phyloP scores from a whole-genome alignment of 164 flowering plant genomes.

The Chimonanthus salicifolius region DNA sequence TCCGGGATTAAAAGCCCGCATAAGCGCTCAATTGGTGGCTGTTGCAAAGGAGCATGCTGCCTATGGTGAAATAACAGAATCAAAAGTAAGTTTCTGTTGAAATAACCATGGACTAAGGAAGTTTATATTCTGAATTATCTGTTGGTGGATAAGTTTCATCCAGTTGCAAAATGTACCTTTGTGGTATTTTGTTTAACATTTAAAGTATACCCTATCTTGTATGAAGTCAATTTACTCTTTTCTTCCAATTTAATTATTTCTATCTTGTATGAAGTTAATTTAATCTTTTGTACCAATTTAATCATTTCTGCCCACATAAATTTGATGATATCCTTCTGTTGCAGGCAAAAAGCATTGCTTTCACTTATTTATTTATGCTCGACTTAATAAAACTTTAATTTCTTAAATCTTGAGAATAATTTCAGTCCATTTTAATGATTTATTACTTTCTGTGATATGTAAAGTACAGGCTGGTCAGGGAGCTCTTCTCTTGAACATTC shows the following conservation, averaged over 20 bases:
- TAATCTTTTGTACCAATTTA: not conserved
- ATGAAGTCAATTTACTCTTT: not conserved
- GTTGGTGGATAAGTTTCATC: not conserved
- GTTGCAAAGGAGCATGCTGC: conserved; percentile 96
- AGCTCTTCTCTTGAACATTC: conserved; percentile 84
- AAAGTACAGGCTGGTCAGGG: conserved; percentile 79
- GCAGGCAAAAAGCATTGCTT: not conserved
- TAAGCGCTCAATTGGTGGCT: conserved; percentile 66
- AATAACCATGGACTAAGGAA: not conserved
- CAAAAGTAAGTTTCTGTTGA: conserved; percentile 49
- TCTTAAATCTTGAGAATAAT: not conserved
- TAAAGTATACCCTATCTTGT: not conserved
- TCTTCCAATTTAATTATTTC: too few relatives aligned
- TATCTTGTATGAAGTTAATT: too few relatives aligned
- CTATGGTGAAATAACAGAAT: conserved; percentile 89
- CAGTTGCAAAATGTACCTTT: too few relatives aligned
- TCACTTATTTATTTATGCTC: not conserved
- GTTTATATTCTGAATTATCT: not conserved
- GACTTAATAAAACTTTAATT: not conserved
- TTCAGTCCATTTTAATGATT: not conserved
- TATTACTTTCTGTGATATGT: conserved; percentile 3
- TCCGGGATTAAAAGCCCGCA: conserved; percentile 78
- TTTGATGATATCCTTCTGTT: not conserved
- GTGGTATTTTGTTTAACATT: not conserved
- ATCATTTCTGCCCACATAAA: not conserved